Evolutionary conservation across 805 yeast genomes (phyloP).

Genomic region (Candida adriatica): DNA sequence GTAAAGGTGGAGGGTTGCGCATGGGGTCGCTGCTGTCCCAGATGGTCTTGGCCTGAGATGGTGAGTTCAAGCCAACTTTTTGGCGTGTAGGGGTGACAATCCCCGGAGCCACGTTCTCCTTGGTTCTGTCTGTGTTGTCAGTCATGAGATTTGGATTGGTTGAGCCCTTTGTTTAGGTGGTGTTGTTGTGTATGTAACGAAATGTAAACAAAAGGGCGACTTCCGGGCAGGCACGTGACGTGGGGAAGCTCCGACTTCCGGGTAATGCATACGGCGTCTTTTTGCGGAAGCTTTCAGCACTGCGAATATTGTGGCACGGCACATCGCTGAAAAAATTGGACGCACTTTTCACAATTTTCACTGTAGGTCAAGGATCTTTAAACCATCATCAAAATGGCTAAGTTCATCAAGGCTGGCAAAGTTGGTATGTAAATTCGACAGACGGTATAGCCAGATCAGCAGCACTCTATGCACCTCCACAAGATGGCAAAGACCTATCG

Average conservation of each 20-base stretch:
- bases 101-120: slow-evolving; percentile 15
- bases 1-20: slow-evolving; percentile 35
- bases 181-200: not conserved
- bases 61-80: slow-evolving; percentile 11
- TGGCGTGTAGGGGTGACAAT: slow-evolving; percentile 11
- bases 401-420: slow-evolving; percentile 95
- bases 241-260: too few species aligned
- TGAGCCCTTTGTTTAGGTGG: too few species aligned
- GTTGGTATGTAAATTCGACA: slow-evolving; percentile 71
- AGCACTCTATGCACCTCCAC: too few species aligned
- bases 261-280: not conserved
- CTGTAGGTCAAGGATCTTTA: slow-evolving; percentile 7
- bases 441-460: too few species aligned
- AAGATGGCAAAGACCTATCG: too few species aligned
- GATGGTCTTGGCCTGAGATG: slow-evolving; percentile 14
- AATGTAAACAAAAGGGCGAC: slow-evolving; percentile 12
- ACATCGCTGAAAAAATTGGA: slow-evolving; percentile 17
- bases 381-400: slow-evolving; percentile 62
- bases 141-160: too few species aligned
- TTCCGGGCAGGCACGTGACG: too few species aligned
- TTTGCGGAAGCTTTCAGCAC: slow-evolving; percentile 10
- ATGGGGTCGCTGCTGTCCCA: slow-evolving; percentile 36
- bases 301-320: slow-evolving; percentile 18
- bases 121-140: slow-evolving; percentile 1
- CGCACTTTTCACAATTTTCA: slow-evolving; percentile 22